Evolutionary conservation across 805 yeast genomes (phyloP), one percentile per base, ranked within the genome.

Genomic region (Cyberlindnera suaveolens): DNA sequence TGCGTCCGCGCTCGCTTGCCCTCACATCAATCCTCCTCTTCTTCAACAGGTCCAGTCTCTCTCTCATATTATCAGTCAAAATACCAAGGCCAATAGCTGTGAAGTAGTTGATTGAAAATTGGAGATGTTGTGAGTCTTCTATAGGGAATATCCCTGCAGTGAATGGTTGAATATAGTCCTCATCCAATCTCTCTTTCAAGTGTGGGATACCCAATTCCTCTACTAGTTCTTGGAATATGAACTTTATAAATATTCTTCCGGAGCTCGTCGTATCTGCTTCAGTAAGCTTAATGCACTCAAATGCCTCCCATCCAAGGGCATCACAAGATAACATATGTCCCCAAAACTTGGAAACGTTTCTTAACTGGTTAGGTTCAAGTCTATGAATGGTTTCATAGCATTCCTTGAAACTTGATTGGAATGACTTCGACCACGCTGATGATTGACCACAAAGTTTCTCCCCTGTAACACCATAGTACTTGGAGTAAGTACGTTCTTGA

Each of bases 31-130:
- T 62, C 30, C 70, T 51, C 15, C 52, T 51, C 41, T 63, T 57
- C 17, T 44, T 46, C 17, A 46, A 17, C 7, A 32, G 34, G 15
- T 44, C 42, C 45, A 81, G 60, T 14, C 64, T 68, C 5, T 67
- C 72, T 64, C 98, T 75, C 95, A 90, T 84, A 1, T 67, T 75
- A 32, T 87, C 96, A 0, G 98, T 90, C 44, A 91, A 60, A 3
- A 74, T 72, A 36, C 97, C 97, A 39, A 91, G 61, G 0, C 95
- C 95, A 48, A 91, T 88, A 1, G 97, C 96, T 0, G 97, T 91
- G 62, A 91, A 91, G 60, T 74, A 91, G 58, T 91, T 91, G 58
- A 89, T 88, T 2, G 95, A 74, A 59, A 90, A 91, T 46, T 91
- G 69, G 13, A 82, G 65, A 50, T 75, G 66, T 9, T 78, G 81